Conservation (phyloP, 1,139 yeast species). For the Taphrina wiesneri region DNA sequence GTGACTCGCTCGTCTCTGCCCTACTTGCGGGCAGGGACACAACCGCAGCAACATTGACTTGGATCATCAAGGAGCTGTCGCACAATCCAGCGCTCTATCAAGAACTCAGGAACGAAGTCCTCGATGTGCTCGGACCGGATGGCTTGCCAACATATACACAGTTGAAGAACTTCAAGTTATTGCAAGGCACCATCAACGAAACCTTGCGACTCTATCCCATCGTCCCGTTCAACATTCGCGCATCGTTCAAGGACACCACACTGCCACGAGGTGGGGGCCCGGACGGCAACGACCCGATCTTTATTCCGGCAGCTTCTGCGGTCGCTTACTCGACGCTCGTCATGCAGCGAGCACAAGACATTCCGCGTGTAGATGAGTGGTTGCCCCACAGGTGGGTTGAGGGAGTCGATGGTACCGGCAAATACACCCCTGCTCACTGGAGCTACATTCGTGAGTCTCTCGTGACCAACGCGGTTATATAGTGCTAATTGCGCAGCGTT, state of each 20-base stretch:
- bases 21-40: slow-evolving; percentile 42
- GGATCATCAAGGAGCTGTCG: slow-evolving; percentile 53
- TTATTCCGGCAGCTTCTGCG: slow-evolving; percentile 53
- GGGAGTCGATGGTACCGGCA: slow-evolving; percentile 38
- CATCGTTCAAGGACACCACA: slow-evolving; percentile 52
- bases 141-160: slow-evolving; percentile 22
- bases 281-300: slow-evolving; percentile 50
- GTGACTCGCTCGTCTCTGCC: slow-evolving; percentile 57
- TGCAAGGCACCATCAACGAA: slow-evolving; percentile 49
- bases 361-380: slow-evolving; percentile 51
- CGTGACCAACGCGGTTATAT: not conserved
- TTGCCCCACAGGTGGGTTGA: slow-evolving; percentile 56
- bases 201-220: slow-evolving; percentile 58
- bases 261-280: slow-evolving; percentile 59
- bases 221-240: slow-evolving; percentile 57
- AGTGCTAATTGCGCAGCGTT: no score
- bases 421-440: slow-evolving; percentile 33
- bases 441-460: slow-evolving; percentile 36
- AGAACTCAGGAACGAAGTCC: slow-evolving; percentile 50
- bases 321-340: slow-evolving; percentile 52
- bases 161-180: slow-evolving; percentile 18
- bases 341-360: slow-evolving; percentile 52
- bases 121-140: slow-evolving; percentile 27
- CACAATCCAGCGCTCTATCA: slow-evolving; percentile 50
- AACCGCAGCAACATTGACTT: slow-evolving; percentile 44